Evolutionary conservation across 202 grass and related monocot species (phyloP), one percentile per base, ranked within the genome.

Genomic region (Eragrostis tef): DNA sequence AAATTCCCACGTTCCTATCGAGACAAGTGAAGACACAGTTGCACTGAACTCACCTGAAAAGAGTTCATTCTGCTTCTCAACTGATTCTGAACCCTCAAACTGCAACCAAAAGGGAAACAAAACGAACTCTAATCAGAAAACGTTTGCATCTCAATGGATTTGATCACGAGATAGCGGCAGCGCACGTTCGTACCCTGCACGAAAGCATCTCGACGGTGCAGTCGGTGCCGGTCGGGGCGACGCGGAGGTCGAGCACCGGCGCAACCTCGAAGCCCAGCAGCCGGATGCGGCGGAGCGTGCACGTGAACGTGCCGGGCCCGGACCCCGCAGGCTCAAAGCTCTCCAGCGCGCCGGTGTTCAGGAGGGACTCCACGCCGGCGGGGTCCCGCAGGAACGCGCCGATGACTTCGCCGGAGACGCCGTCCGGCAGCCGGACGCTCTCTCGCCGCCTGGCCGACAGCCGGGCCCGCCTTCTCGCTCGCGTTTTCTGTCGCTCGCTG

Each of bases 201-300:
- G 92, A 94, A 19, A 98, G 86, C 92, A 98, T 86, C 81, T 98
- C 90, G 57, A 98, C 90, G 10, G 88, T 93, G 79, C 92, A 98
- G 69, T 89, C 82, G 19, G 82, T 39, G 36, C 42, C 12, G 9
- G 94, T 93, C 15, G 88, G 94, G 36, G 75, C 72, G 48, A 94
- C 90, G 5, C 90, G 84, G 63, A 98, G 74, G 52, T 88, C 92
- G 8, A 98, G 79, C 63, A 98, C 92, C 6, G 90, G 95, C 5
- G 92, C 79, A 41, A 94, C 85, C 81, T 98, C 84, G 36, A 98
- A 91, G 7, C 91, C 90, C 0, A 94, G 79, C 69, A 98, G 84
- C 15, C 90, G 80, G 70, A 98, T 90, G 60, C 42, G 85, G 15
- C 91, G 86, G 73, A 94, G 85, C 61, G 79, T 88, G 90, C 95